Conservation (phyloP, 176 grass and related monocot genomes). For the Oryza brachyantha region DNA sequence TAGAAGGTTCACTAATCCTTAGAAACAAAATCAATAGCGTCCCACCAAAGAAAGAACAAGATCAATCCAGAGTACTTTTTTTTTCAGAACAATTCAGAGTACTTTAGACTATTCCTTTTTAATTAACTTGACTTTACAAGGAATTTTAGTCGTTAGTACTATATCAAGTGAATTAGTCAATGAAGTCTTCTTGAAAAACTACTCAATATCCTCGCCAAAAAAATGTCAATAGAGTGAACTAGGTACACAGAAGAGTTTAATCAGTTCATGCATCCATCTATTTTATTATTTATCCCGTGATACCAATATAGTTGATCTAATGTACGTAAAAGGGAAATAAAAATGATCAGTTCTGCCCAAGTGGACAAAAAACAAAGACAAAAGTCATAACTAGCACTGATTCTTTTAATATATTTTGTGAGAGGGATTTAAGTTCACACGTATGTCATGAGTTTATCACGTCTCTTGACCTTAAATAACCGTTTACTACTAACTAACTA, state of each 20-base stretch:
- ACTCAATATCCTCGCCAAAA: not conserved
- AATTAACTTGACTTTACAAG: not conserved
- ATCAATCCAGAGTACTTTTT: not conserved
- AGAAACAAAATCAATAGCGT: not conserved
- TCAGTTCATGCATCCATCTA: not conserved
- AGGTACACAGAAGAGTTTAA: not conserved
- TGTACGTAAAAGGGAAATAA: not conserved
- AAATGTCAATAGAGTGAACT: not conserved
- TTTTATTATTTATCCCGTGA: not conserved
- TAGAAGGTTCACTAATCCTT: too few species aligned
- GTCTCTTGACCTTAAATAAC: conserved; percentile 5
- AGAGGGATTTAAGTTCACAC: conserved; percentile 30
- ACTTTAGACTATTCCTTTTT: not conserved
- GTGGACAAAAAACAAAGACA: conserved; percentile 34
- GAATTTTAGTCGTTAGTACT: not conserved
- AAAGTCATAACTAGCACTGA: not conserved
- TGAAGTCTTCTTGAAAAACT: not conserved
- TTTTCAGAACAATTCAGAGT: not conserved
- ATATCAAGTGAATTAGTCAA: not conserved
- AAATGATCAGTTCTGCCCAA: conserved; percentile 19
- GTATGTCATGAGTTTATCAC: not conserved
- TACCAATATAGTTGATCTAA: not conserved
- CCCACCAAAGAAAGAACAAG: too few species aligned
- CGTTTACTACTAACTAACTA: not conserved
- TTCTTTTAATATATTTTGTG: not conserved